phyloP scores from a whole-genome alignment of 1,284 basidiomycete species.

The Trichosporon sp. region DNA sequence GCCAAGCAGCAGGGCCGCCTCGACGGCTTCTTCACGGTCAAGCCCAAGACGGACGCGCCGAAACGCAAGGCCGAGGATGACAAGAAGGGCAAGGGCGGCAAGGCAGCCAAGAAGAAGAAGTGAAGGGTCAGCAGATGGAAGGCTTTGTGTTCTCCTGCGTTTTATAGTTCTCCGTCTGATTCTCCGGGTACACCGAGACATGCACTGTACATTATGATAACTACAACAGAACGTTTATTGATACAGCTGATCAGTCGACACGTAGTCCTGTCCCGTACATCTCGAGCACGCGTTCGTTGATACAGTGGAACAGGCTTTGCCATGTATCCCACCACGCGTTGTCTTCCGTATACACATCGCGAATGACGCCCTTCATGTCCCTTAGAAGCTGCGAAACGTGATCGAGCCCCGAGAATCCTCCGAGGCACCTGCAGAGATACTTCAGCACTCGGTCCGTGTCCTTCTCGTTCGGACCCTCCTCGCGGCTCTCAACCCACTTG shows the following conservation, averaged over 20 bases:
- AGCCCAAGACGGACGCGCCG: slow-evolving; percentile 59
- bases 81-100: slow-evolving; percentile 41
- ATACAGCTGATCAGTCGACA: not conserved
- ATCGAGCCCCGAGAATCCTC: slow-evolving; percentile 67
- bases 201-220: slow-evolving; percentile 15
- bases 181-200: slow-evolving; percentile 11
- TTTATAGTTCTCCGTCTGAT: not conserved
- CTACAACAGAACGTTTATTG: not conserved
- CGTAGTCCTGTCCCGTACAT: not conserved
- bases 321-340: slow-evolving; percentile 9
- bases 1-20: slow-evolving; percentile 95
- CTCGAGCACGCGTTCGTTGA: not conserved
- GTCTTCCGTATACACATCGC: slow-evolving; percentile 30
- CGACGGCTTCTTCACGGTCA: slow-evolving; percentile 89
- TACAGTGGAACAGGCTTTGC: not conserved
- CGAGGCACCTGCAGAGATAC: slow-evolving; percentile 69
- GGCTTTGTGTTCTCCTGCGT: not conserved
- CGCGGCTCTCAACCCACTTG: slow-evolving; percentile 68
- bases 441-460: slow-evolving; percentile 72
- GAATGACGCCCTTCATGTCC: slow-evolving; percentile 65
- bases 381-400: slow-evolving; percentile 69
- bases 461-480: slow-evolving; percentile 62
- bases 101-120: slow-evolving; percentile 46
- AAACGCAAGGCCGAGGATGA: slow-evolving; percentile 39
- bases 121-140: slow-evolving; percentile 16